Base-by-base conservation (phyloP, 2,329 filamentous ascomycete species). In the Exophiala bonariae region DNA sequence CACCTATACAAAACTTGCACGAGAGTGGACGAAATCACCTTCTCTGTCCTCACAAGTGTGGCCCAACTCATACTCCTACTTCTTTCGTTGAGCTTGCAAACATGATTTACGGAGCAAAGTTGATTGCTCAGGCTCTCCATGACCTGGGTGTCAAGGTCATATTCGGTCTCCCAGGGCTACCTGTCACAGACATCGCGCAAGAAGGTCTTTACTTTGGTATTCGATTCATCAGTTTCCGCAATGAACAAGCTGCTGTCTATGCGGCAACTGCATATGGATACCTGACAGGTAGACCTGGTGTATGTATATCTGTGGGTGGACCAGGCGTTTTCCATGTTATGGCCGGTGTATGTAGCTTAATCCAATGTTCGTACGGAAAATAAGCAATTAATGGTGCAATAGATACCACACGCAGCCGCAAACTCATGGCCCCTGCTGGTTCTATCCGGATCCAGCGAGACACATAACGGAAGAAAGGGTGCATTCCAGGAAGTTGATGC, bases 231-330 rank as follows among this genome's bases (percentile, higher is more conserved):
- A 76, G 72, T 20, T 81, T 81, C 54, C 67, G 79, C 20, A 82
- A 81, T 55, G 78, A 82, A 54, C 78, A 82, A 61, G 76, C 79
- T 10, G 77, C 75, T 20, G 73, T 71, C 52, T 81, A 81, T 67
- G 78, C 79, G 10, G 78, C 79, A 3, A 77, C 74, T 39, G 75
- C 75, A 7, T 81, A 81, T 70, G 78, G 77, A 13, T 81, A 80
- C 55, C 66, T 81, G 55, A 80, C 75, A 3, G 77, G 77, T 16
- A 71, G 61, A 46, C 78, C 78, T 5, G 79, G 78, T 3, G 74
- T 81, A 8, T 81, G 77, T 58, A 66, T 81, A 31, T 74, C 78
- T 13, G 78, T 82, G 3, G 78, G 78, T 42, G 79, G 79, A 6
- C 79, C 79, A 7, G 78, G 79, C 22, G 75, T 81, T 13, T 62